Evolutionary conservation across 108 stramenopile genomes (phyloP).

Genomic region (Phaeodactylum tricornutum): DNA sequence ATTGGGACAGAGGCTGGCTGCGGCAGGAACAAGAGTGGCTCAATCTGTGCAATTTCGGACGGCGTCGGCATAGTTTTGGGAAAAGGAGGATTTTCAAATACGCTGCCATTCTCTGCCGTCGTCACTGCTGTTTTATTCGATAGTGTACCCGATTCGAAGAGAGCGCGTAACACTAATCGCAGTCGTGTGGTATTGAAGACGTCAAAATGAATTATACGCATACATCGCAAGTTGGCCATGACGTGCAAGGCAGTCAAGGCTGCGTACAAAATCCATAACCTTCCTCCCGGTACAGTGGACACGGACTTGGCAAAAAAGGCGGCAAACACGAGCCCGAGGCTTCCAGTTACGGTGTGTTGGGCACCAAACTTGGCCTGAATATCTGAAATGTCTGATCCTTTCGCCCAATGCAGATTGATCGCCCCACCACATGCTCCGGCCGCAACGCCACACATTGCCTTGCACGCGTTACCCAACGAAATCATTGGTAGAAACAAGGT

Average conservation of each 20-base stretch:
- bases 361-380: constrained; percentile 76
- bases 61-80: constrained; percentile 27
- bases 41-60: constrained; percentile 35
- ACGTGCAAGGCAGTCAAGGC: constrained; percentile 52
- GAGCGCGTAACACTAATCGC: constrained; percentile 35
- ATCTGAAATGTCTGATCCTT: constrained; percentile 55
- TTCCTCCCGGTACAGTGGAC: constrained; percentile 5
- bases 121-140: neutral
- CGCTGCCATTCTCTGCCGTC: no score
- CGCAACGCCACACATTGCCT: constrained; percentile 78
- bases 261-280: constrained; percentile 47
- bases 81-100: no score
- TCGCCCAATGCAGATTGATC: constrained; percentile 64
- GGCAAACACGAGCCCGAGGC: constrained; percentile 59
- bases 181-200: constrained; percentile 54
- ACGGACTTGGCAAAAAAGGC: constrained; percentile 54
- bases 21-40: constrained; percentile 57
- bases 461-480: constrained; percentile 67
- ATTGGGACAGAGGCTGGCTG: constrained; percentile 10
- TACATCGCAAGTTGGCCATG: constrained; percentile 47
- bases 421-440: constrained; percentile 72
- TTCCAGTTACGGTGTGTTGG: constrained; percentile 71
- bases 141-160: constrained; percentile 11
- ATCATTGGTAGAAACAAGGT: constrained; percentile 59
- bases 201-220: constrained; percentile 67